phyloP scores from a whole-genome alignment of 495 filamentous ascomycete genomes.

The Xylaria cubensis region DNA sequence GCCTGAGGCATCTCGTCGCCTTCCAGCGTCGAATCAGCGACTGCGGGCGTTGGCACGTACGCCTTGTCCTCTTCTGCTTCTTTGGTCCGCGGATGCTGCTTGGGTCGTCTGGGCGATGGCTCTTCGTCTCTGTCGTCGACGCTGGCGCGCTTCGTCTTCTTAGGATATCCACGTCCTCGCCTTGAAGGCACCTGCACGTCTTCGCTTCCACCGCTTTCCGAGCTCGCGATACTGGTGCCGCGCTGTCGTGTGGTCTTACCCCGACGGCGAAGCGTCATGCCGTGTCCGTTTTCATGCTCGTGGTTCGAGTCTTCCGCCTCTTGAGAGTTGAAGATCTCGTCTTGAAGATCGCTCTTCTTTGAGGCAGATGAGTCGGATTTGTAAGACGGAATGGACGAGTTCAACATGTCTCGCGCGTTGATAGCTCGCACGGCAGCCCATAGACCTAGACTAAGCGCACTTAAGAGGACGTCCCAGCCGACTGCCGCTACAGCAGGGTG shows the following conservation, averaged over 20 bases:
- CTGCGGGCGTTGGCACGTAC: slow-evolving; percentile 41
- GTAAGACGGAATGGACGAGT: slow-evolving; percentile 31
- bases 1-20: slow-evolving; percentile 44
- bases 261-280: slow-evolving; percentile 33
- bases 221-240: slow-evolving; percentile 28
- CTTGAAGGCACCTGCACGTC: slow-evolving; percentile 2
- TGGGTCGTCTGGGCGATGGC: background rate
- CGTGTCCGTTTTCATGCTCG: slow-evolving; percentile 10
- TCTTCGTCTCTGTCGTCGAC: background rate
- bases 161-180: slow-evolving; percentile 35
- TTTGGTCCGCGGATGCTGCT: background rate
- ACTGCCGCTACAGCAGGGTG: slow-evolving; percentile 58
- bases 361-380: slow-evolving; percentile 21
- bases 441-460: slow-evolving; percentile 54
- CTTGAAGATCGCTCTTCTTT: background rate
- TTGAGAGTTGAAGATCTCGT: slow-evolving; percentile 6
- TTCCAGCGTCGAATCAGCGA: slow-evolving; percentile 31
- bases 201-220: slow-evolving; percentile 19
- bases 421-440: slow-evolving; percentile 60
- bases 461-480: slow-evolving; percentile 60
- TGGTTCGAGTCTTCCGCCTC: background rate
- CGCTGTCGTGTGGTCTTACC: slow-evolving; percentile 13
- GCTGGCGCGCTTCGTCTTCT: slow-evolving; percentile 34
- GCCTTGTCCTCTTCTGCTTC: slow-evolving; percentile 35
- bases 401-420: slow-evolving; percentile 50